Base-by-base conservation (phyloP, 352 stramenopile species). In the Phytophthora macrochlamydospora region DNA sequence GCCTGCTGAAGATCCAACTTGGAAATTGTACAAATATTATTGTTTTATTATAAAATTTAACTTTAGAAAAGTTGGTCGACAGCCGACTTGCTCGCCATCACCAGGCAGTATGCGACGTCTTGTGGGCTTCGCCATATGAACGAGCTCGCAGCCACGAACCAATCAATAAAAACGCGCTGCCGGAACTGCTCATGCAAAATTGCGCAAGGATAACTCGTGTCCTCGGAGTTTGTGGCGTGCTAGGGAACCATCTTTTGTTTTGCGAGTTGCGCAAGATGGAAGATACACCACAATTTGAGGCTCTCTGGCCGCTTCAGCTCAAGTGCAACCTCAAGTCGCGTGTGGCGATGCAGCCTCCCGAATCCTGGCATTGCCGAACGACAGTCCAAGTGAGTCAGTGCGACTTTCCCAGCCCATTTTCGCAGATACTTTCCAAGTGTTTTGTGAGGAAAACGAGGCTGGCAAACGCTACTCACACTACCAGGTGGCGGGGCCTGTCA, bases 1-100 rank as follows among this genome's bases (percentile, higher is more conserved):
- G 59, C 12, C 65, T 18, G 14, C 14, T 77, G 2, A 73, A 71
- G 69, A 74, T 74, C 31, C 31, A 28, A 24, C 18, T 24, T 24
- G 18, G 18, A 24, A 24, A 24, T 24, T 24, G 18, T 24, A 24
- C 18, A 24, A 24, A 24, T 24, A 24, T 24, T 24, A 24, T 24
- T 24, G 18, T 24, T 24, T 24, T 24, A 24, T 24, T 24, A 24
- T 24, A 24, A 24, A 24, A 24, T 24, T 24, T 24, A 24, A 24
- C 18, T 24, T 24, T 24, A 24, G 18, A 24, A 24, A 24, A 24
- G 18, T 24, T 24, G 11, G 43, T 12, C 24, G 29, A 28, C 43
- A 49, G 43, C 14, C 43, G 43, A n/a, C 43, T 28, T 29, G 3
- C 43, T 11, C 6, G 7, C 24, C 14, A 24, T 49, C 43, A 49